Base-by-base conservation (phyloP, 2,329 filamentous ascomycete genomes). In the Diaporthe ampelina region DNA sequence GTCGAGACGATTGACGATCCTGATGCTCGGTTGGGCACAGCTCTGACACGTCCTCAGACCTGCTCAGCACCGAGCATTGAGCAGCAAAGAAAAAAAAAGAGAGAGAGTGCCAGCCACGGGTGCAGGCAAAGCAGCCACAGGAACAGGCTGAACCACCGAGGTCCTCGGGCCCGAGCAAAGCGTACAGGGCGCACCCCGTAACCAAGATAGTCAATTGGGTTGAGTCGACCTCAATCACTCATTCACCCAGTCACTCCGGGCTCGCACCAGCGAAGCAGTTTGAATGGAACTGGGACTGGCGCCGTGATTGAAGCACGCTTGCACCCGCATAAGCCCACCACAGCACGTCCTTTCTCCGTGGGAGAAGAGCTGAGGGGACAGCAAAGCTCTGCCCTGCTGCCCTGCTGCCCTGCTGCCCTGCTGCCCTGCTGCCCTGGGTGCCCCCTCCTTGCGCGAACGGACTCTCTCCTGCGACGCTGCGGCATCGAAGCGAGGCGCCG, bases 391-490 rank as follows among this genome's bases (percentile, higher is more conserved):
- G 63, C 63, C 43, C 35, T 37, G 11, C 35, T 37, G 35, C 29
- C 29, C 59, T 65, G 43, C 40, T 35, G 43, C 35, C 35, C 35
- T 37, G 35, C 63, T 67, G 63, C 63, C 29, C 59, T 65, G 43
- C 40, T 35, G 43, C 37, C 37, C 40, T 43, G 15, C 40, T 43
- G 40, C 9, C 26, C 19, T 19, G 19, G 43, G 17, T 48, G 43
- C 17, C 45, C 61, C 43, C 63, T 67, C 43, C 21, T 67, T 52
- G 61, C 15, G 43, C 61, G 61, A 67, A 67, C 61, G 61, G 61
- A 67, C 61, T 29, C 61, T 24, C 45, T 67, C 45, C 63, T 67
- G 63, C 63, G 63, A 67, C 61, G 45, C 61, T 67, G 45, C 61
- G 7, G 45, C 45, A 67, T 50, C 63, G 61, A 67, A 67, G 61